phyloP scores from a whole-genome alignment of 345 rosid species.

The Linum usitatissimum region DNA sequence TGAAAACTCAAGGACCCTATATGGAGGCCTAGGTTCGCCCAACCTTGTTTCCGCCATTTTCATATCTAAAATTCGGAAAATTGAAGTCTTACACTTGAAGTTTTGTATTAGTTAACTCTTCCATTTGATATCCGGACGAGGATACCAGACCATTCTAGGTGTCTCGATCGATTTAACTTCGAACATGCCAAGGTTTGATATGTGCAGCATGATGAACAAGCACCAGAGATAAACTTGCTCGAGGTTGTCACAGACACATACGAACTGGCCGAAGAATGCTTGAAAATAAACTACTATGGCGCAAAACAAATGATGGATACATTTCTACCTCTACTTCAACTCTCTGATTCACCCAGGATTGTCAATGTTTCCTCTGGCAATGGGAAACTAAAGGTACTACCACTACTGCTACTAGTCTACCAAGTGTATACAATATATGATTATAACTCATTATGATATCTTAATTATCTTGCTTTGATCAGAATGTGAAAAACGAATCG shows the following conservation, averaged over 20 bases:
- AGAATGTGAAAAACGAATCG: background rate
- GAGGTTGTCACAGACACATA: background rate
- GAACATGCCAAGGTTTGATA: too few species aligned
- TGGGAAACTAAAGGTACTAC: background rate
- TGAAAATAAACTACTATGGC: conserved; percentile 16
- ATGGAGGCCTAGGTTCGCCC: too few species aligned
- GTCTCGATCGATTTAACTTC: background rate
- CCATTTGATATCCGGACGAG: too few species aligned
- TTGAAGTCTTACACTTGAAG: too few species aligned
- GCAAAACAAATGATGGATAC: conserved; percentile 5
- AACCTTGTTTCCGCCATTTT: too few species aligned
- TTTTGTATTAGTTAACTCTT: too few species aligned
- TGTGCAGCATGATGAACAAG: too few species aligned
- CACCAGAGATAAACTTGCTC: background rate
- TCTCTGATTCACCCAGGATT: background rate
- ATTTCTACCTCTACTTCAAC: background rate
- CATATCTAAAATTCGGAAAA: too few species aligned
- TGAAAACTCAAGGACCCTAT: too few species aligned
- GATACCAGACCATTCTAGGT: too few species aligned
- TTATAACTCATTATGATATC: background rate
- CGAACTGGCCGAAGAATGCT: conserved; percentile 11
- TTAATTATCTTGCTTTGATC: background rate
- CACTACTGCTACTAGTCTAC: background rate
- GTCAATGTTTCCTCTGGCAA: background rate
- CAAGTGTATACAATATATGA: too few species aligned